phyloP scores from a whole-genome alignment of 1,284 basidiomycete species.

The Wallemia ichthyophaga region DNA sequence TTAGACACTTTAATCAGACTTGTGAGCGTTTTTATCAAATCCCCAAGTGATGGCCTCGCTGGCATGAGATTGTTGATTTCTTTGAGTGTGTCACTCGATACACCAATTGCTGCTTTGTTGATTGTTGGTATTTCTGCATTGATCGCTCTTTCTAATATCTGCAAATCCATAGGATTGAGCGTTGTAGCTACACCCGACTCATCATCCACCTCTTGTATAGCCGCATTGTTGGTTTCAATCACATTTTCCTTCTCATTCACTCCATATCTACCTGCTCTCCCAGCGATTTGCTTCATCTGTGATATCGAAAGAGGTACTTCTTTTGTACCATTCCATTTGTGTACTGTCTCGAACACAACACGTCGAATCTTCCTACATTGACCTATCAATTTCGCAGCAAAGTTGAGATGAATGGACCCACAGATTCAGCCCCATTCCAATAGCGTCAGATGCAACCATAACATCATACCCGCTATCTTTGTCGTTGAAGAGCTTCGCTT shows the following conservation, averaged over 20 bases:
- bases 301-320: constrained; percentile 33
- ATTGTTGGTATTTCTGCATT: constrained; percentile 19
- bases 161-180: constrained; percentile 32
- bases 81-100: constrained; percentile 14
- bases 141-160: constrained; percentile 23
- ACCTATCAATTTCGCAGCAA: not conserved
- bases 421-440: constrained; percentile 92
- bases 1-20: constrained; percentile 23
- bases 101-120: constrained; percentile 14
- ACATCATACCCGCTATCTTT: constrained; percentile 46
- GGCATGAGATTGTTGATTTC: constrained; percentile 12
- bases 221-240: constrained; percentile 1
- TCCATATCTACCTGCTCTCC: constrained; percentile 76
- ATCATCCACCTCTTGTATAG: constrained; percentile 7
- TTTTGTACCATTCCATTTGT: constrained; percentile 36
- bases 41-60: constrained; percentile 13
- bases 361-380: constrained; percentile 54
- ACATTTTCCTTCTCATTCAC: constrained; percentile 19
- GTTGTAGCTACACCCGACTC: constrained; percentile 36
- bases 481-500: constrained; percentile 66
- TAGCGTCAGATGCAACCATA: constrained; percentile 66
- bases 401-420: constrained; percentile 18
- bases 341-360: constrained; percentile 47
- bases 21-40: constrained; percentile 21
- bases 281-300: constrained; percentile 84